Base-by-base conservation (phyloP, 495 filamentous ascomycete genomes). In the Daldinia loculata region DNA sequence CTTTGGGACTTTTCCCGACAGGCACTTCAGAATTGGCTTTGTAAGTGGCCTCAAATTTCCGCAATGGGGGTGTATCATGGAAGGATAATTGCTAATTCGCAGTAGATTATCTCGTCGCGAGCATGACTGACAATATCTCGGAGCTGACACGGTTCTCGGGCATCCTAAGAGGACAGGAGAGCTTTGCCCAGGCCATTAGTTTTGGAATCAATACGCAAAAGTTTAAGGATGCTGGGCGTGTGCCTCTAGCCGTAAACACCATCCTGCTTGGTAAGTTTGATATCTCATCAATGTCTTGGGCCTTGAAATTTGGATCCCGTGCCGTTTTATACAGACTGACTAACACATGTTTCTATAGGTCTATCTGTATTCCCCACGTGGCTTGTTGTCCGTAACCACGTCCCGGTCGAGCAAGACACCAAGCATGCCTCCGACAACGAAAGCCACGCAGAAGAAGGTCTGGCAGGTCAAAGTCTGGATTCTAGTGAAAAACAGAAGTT, bases 171-270 rank as follows among this genome's bases (percentile, higher is more conserved):
- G 76, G 76, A 6, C 74, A 76, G 43, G 76, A 78, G 63, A 78
- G 76, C 26, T 63, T 73, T 24, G 45, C 29, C 0, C 65, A 66
- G 45, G 51, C 60, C 8, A 29, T 68, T 4, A 59, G 56, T 61
- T 75, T 57, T 68, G 77, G 69, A 63, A 36, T 74, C 0, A 61
- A 59, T 50, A 82, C 82, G 0, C 72, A 74, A 4, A 75, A 82
- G 22, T 86, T 36, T 12, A 4, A 82, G 84, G 70, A 78, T 41
- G 84, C 82, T 0, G 83, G 84, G 8, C 66, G 84, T 29, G 83
- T 86, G 22, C 84, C 83, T 27, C 69, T 85, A 39, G 80, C 82
- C 4, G 82, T 85, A 0, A 85, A 85, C 43, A 85, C 83, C 5
- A 84, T 85, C 29, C 64, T 85, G 27, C 74, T 85, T 1, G 81